Conservation (phyloP, 306 rosid species). For the Fragaria nilgerrensis region DNA sequence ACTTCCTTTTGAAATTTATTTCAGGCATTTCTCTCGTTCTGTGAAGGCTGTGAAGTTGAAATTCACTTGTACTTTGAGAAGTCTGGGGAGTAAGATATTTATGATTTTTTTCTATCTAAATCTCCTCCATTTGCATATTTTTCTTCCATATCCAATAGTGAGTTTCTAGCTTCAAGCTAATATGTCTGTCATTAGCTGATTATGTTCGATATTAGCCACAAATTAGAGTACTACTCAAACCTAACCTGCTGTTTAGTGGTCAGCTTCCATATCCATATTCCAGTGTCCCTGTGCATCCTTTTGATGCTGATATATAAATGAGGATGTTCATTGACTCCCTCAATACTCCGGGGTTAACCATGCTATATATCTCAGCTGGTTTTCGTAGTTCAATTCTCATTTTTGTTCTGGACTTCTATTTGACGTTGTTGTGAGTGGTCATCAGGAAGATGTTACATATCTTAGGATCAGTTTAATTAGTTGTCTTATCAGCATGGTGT, state of each 20-base stretch:
- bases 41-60: slow-evolving; percentile 93
- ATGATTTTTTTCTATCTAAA: not conserved
- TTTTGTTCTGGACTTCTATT: not conserved
- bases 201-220: not conserved
- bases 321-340: not conserved
- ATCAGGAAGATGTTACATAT: not conserved
- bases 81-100: slow-evolving; percentile 82
- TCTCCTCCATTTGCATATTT: slow-evolving; percentile 1
- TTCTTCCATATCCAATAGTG: not conserved
- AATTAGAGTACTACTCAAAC: no score
- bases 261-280: not conserved
- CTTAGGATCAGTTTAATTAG: not conserved
- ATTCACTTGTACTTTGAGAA: slow-evolving; percentile 80
- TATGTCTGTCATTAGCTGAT: not conserved
- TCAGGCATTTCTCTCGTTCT: slow-evolving; percentile 95
- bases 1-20: slow-evolving; percentile 18
- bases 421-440: not conserved
- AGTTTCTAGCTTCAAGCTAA: not conserved
- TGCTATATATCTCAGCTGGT: not conserved
- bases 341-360: not conserved
- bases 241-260: not conserved
- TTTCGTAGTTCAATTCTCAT: not conserved
- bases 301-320: not conserved
- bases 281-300: not conserved
- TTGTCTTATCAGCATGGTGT: not conserved